Percentiles rank a stretch among this genome's conserved stretches.
These are phyloP conservation scores for Citrus trifoliata DNA, from an alignment of 345 rosid genomes.

Conservation along the genomic window DNA sequence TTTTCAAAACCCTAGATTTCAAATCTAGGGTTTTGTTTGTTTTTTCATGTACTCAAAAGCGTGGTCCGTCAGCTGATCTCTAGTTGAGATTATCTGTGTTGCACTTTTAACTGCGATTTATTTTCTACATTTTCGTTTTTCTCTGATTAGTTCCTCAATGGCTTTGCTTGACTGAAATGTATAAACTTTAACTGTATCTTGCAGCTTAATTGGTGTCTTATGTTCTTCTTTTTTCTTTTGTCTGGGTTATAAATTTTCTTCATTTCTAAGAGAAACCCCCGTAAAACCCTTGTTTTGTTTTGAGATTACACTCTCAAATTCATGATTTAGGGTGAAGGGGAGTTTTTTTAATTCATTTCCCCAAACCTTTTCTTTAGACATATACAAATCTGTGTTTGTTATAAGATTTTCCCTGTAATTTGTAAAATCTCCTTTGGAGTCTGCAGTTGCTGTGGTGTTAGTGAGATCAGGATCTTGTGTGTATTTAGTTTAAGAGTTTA, in stretches of 20 bases:
- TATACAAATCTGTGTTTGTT: constrained; percentile 10
- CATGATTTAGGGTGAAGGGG: constrained; percentile 13
- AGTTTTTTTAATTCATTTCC: constrained; percentile 4
- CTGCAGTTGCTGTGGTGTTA: not conserved
- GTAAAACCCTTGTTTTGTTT: constrained; percentile 19
- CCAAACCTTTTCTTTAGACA: not conserved
- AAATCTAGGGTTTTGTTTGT: constrained; percentile 44
- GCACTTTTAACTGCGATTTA: constrained; percentile 1
- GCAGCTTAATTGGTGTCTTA: not conserved
- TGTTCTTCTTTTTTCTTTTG: not conserved
- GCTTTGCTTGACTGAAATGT: constrained; percentile 16
- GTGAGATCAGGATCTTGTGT: not conserved
- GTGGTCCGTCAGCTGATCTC: constrained; percentile 1
- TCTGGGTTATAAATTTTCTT: constrained; percentile 18
- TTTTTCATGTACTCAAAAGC: not conserved
- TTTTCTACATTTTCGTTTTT: not conserved
- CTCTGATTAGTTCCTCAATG: not conserved
- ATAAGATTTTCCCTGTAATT: constrained; percentile 12
- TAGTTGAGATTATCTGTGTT: constrained; percentile 1
- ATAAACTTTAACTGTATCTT: constrained; percentile 16
- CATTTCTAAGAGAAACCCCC: constrained; percentile 13
- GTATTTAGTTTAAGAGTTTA: constrained; percentile 3
- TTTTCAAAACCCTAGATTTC: constrained; percentile 48
- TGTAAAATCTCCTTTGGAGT: constrained; percentile 16
- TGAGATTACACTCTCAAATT: constrained; percentile 5